Conservation (phyloP, 2,329 filamentous ascomycete genomes). For the Lojkania enalia region DNA sequence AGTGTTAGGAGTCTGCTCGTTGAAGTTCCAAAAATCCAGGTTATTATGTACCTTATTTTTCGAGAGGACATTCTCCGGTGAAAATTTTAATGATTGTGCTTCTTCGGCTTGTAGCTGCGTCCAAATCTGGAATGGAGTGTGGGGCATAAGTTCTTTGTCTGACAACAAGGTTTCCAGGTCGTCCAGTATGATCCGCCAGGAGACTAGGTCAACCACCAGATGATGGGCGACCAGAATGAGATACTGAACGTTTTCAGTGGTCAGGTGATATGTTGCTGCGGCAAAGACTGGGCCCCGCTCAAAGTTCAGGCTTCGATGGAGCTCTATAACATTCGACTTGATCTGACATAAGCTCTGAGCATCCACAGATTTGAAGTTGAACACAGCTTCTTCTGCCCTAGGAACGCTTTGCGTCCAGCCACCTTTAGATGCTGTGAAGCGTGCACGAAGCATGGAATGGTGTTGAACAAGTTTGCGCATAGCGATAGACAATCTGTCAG, state of each 20-base stretch:
- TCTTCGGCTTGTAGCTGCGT: constrained; percentile 28
- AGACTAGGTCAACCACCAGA: constrained; percentile 45
- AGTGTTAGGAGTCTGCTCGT: constrained; percentile 17
- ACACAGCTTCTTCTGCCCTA: background rate
- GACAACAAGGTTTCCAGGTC: constrained; percentile 42
- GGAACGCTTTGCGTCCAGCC: background rate
- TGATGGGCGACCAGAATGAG: constrained; percentile 28
- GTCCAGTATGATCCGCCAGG: constrained; percentile 46
- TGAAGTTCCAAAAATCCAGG: constrained; percentile 33
- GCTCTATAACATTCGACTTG: background rate
- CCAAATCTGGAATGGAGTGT: constrained; percentile 39
- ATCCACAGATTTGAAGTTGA: constrained; percentile 1
- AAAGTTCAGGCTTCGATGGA: constrained; percentile 1
- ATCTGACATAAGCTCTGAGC: constrained; percentile 4
- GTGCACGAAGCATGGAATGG: constrained; percentile 11
- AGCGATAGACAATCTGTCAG: background rate
- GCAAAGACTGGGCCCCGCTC: constrained; percentile 1
- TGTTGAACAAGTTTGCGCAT: constrained; percentile 3
- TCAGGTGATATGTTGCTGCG: background rate
- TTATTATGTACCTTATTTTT: constrained; percentile 21
- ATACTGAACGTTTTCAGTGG: constrained; percentile 2
- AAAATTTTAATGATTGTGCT: background rate
- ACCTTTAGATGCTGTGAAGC: constrained; percentile 7
- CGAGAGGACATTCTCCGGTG: constrained; percentile 4
- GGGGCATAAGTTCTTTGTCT: background rate